Evolutionary conservation across 192 early-diverging fungal genomes (phyloP), one percentile per base, ranked within the genome.

Genomic region (Backusella westeae): DNA sequence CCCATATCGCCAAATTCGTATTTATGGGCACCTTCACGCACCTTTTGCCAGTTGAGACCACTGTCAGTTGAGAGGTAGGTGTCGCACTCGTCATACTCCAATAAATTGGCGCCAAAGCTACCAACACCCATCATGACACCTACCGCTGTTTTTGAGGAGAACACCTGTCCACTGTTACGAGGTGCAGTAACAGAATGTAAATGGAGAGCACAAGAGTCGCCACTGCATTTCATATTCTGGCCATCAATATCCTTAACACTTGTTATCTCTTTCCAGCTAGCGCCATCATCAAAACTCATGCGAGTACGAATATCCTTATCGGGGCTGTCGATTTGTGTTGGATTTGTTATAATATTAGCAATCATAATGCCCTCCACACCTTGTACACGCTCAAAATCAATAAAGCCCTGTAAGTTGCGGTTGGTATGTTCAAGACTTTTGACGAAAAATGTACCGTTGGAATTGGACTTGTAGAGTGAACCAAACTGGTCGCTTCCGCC

Each of bases 71-170:
- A 95, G 46, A 98, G 67, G 68, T 95, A 98, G 0, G 94, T 96
- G 75, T 96, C 95, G 74, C 93, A 91, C 32, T 92, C 85, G 34
- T 87, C 86, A 82, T 94, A 96, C 3, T 87, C 84, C 29, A 88
- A 63, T 12, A 98, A 85, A 68, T 90, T 83, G 0, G 83, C 36
- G 26, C 96, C 96, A 12, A 96, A 96, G 72, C 85, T 94, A 23
- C 97, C 97, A 23, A 98, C 94, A 41, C 95, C 97, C 85, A 97
- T 79, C n/a, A 98, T 79, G 12, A 96, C 84, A 65, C 97, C 97
- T 7, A 95, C 88, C 44, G 95, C 91, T 6, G 90, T 83, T 19
- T 82, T 75, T 1, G 91, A 87, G 23, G 93, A 92, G 78, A 94
- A 96, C 8, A 96, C 85, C 14, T 86, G 86, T 6, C 94, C 95